Base-by-base conservation (phyloP, 164 flowering plant genomes). In the Pachysandra terminalis region DNA sequence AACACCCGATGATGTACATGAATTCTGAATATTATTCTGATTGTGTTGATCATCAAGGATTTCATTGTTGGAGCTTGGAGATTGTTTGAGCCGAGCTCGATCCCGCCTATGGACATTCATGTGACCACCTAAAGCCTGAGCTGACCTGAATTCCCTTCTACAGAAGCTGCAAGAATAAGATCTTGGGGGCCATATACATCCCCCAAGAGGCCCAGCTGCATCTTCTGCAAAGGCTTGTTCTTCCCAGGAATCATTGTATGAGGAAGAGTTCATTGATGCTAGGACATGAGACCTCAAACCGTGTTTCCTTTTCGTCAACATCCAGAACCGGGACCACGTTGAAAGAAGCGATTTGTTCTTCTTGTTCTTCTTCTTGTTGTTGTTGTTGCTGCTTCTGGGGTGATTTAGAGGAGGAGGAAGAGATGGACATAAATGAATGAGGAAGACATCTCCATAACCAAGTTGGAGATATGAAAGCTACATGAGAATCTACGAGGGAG, bases 111-210 rank as follows among this genome's bases (percentile, higher is more conserved):
- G 98, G 28, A 93, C 93, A 75, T 92, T 92, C 98, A 92, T 92
- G 69, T 91, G 97, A 52, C 97, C 97, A 5, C 96, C 97, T n/a
- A 92, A 76, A 41, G 98, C 98, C 76, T 93, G 98, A 54, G 98
- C 98, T 19, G 98, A 93, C 74, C 91, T 78, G 71, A 93, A 93
- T 63, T 90, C 98, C 64, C 96, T 83, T 54, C 85, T 77, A 68
- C 98, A 93, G 54, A 90, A 90, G 79, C 82, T 86, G 71, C 98
- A 93, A 69, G 96, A 77, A 54, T 90, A 93, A 57, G 92, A 93
- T 78, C 98, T 85, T 53, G 95, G 98, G 9, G 96, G 96, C 98
- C 98, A 93, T 58, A 85, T 70, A 65, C 87, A 87, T 12, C 94
- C 93, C 57, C 96, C 98, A 35, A 85, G 80, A 25, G 79, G 64